Evolutionary conservation across 169 alveolate species (phyloP).

Genomic region (Toxoplasma gondii): DNA sequence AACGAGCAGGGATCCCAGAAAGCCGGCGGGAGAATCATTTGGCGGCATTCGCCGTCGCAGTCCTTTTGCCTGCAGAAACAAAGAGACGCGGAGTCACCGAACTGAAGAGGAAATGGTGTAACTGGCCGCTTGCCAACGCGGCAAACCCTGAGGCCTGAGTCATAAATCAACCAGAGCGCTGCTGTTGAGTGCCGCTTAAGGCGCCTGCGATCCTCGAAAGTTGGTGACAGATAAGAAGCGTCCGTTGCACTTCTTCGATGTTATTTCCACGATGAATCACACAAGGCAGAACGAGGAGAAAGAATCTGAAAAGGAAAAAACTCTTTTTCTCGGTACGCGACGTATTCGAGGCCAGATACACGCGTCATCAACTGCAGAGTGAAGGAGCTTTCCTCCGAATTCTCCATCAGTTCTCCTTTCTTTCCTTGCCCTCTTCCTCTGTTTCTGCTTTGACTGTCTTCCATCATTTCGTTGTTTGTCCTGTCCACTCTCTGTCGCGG

Average conservation of each 20-base stretch:
- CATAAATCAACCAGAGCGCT: too few species aligned
- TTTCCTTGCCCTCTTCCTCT: neutral
- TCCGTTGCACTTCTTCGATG: too few species aligned
- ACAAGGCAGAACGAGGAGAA: too few species aligned
- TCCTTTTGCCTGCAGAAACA: slow-evolving; percentile 40
- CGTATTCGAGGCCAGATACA: too few species aligned
- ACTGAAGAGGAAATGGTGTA: neutral
- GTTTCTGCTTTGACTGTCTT: neutral
- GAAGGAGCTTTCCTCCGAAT: neutral
- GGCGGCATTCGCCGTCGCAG: neutral
- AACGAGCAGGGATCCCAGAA: neutral
- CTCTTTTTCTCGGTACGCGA: too few species aligned
- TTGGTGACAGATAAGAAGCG: too few species aligned
- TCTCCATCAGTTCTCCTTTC: neutral
- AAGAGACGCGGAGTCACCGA: neutral
- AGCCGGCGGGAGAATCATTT: neutral
- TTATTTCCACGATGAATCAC: too few species aligned
- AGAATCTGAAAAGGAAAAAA: too few species aligned
- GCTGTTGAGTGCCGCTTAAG: too few species aligned
- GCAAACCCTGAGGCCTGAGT: too few species aligned
- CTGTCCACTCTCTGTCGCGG: neutral
- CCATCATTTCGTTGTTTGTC: neutral
- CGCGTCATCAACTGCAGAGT: too few species aligned
- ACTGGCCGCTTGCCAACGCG: neutral
- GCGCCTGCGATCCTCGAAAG: too few species aligned